phyloP scores from a whole-genome alignment of 495 filamentous ascomycete species.

The Chlorociboria aeruginascens region DNA sequence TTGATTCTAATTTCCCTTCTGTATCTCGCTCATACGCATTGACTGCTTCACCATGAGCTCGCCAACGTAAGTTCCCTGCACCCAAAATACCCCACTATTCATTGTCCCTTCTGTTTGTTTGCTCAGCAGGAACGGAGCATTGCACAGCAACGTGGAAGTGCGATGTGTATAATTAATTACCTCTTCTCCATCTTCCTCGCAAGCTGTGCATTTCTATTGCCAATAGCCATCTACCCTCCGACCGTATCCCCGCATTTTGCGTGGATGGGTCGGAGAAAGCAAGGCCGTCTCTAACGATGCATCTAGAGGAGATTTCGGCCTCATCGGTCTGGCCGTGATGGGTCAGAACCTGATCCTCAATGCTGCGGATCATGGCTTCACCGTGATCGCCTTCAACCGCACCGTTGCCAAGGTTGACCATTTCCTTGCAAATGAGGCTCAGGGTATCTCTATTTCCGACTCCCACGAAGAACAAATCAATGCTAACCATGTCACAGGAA shows the following conservation, averaged over 20 bases:
- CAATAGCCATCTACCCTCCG: too few relatives aligned
- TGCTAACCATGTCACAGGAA: constrained; percentile 39
- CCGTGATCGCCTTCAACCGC: constrained; percentile 93
- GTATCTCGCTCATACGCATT: not conserved
- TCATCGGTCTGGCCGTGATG: constrained; percentile 99
- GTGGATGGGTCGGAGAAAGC: not conserved
- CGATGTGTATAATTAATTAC: constrained; percentile 12
- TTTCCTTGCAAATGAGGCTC: constrained; percentile 88
- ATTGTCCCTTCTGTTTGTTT: constrained; percentile 8
- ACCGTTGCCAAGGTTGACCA: constrained; percentile 94
- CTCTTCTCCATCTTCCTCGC: constrained; percentile 23
- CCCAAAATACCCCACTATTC: constrained; percentile 17
- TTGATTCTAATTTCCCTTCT: constrained; percentile 11
- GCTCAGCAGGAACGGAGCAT: not conserved
- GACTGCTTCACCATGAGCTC: constrained; percentile 15
- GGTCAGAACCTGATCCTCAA: constrained; percentile 96
- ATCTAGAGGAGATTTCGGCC: constrained; percentile 76
- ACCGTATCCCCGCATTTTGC: not conserved
- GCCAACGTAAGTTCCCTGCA: constrained; percentile 17
- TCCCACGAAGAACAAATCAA: not conserved
- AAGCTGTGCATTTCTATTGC: too few relatives aligned
- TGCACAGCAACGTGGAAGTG: not conserved
- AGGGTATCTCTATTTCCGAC: constrained; percentile 42
- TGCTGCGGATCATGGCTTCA: constrained; percentile 92
- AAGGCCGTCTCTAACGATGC: constrained; percentile 11